Evolutionary conservation across 345 rosid genomes (phyloP), one percentile per base, ranked within the genome.

Genomic region (Psidium guajava): DNA sequence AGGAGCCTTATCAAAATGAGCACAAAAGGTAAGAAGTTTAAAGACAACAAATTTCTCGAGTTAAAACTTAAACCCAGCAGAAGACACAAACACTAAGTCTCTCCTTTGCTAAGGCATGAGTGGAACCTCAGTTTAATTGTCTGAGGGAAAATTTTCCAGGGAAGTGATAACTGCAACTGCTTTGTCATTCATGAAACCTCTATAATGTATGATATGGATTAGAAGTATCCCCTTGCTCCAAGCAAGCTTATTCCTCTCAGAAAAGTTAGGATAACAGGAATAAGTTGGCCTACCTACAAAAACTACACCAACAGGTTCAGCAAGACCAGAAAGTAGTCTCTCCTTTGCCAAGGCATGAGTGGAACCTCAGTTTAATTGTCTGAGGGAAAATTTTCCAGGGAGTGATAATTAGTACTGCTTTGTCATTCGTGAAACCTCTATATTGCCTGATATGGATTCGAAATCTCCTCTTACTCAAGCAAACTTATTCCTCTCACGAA

Each of bases 221-320:
- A 28, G 44, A 52, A 28, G 54, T 28, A 24, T 53, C 49, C 61
- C 28, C 25, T 28, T 22, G 73, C 21, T 24, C 50, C 55, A 36
- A 44, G 6, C 52, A 22, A 21, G 58, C 44, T 64, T 16, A 64
- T 64, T 64, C 22, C 42, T 64, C 44, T 3, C 27, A 8, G 40
- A 57, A 28, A 50, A 27, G 75, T 28, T 20, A 73, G 61, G 42
- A 44, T 27, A 82, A 75, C 59, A 82, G 82, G 83, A 36, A 83
- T 47, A 47, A 47, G 40, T 12, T 28, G 54, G 82, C 96, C 84
- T 93, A 96, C 99, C 98, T 49, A 96, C 98, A 64, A 95, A 90
- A 50, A 97, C 87, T 64, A 97, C 99, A 47, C 99, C 99, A 40
- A 96, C 95, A 52, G 99, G 99, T 92, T 96, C 99, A 6, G 98